Base-by-base conservation (phyloP, 140 eudicot genomes). In the Anethum foeniculum region DNA sequence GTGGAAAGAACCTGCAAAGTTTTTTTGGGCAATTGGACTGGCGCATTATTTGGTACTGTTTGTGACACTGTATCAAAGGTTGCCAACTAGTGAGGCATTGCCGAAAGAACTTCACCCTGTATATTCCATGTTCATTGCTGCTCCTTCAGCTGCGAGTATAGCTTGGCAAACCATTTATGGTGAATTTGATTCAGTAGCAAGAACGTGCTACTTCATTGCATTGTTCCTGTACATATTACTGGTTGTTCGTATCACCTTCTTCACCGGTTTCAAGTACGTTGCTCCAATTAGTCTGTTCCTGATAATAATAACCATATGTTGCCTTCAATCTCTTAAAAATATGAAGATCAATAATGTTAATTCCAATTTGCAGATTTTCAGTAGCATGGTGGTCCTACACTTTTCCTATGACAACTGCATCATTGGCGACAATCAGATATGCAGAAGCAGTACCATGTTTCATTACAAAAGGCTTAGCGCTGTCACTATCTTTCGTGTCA, bases 351-450 rank as follows among this genome's bases (percentile, higher is more conserved):
- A 16, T 25, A 27, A 62, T 62, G 5, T 62, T 25, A 0, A 10
- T 25, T 25, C 1, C 69, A 27, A 62, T 25, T 25, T 62, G 80
- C 90, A 94, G 97, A 88, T 95, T 95, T 81, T 95, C 97, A 13
- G 87, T 95, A 79, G 97, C 99, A 47, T 95, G 99, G 99, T 95
- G 99, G 97, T 95, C 97, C 36, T 95, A 95, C 77, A 95, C 99
- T 4, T 95, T 95, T 83, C 97, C 99, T 1, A 95, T 93, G 99
- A 92, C 99, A 19, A 95, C 99, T 12, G 91, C 89, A 65, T 88
- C 99, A n/a, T 74, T 92, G 21, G 93, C 99, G 21, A 87, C 99
- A 43, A 95, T 95, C 85, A 92, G 85, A 80, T 95, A 95, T 43
- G 92, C 99, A 43, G 99, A 92, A 78, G 81, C 89, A 21, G 92